These are phyloP conservation scores for Eutypella sp. DNA, from an alignment of 2,329 filamentous ascomycete species.

Conservation along the genomic window DNA sequence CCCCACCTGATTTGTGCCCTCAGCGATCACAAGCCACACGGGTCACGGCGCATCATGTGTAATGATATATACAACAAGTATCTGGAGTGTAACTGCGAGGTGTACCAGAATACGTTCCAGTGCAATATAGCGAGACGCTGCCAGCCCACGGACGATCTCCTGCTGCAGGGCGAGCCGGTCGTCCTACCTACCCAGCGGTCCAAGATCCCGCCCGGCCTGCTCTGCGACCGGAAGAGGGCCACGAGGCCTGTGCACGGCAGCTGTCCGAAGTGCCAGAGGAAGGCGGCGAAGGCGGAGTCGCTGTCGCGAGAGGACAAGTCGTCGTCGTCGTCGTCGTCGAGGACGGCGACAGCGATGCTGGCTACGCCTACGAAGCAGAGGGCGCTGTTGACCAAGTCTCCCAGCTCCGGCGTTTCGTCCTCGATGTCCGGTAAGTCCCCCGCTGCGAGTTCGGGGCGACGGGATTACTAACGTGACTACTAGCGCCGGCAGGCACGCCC, in stretches of 20 bases:
- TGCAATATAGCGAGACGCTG: slow-evolving; percentile 23
- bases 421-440: slow-evolving; percentile 7
- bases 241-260: slow-evolving; percentile 15
- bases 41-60: slow-evolving; percentile 24
- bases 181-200: slow-evolving; percentile 15
- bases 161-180: slow-evolving; percentile 17
- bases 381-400: not conserved
- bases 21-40: not conserved
- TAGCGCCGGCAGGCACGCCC: slow-evolving; percentile 1
- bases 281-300: slow-evolving; percentile 3
- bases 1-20: no score
- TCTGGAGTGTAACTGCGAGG: slow-evolving; percentile 23
- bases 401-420: not conserved
- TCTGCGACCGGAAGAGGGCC: slow-evolving; percentile 14
- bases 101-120: slow-evolving; percentile 30
- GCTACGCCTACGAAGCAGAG: no score
- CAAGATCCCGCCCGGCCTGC: slow-evolving; percentile 13
- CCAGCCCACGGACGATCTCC: slow-evolving; percentile 11
- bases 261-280: slow-evolving; percentile 16
- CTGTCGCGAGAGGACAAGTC: not conserved
- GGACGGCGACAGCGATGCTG: no score
- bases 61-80: slow-evolving; percentile 24
- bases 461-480: slow-evolving; percentile 5
- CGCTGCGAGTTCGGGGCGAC: not conserved
- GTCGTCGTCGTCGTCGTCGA: no score